phyloP scores from a whole-genome alignment of 1,284 basidiomycete genomes.

The Heliocybe sulcata region DNA sequence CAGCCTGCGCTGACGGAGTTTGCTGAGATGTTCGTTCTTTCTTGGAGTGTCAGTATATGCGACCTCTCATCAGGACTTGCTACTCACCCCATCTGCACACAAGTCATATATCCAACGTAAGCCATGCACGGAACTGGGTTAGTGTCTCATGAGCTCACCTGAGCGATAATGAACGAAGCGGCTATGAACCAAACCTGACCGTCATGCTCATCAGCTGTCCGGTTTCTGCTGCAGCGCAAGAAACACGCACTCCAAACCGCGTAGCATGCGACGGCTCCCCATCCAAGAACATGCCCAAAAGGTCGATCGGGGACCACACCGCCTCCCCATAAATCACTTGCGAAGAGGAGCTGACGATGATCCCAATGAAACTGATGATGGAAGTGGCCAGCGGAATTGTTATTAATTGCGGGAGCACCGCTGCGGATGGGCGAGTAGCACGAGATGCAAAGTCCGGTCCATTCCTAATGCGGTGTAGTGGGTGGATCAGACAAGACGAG shows the following conservation, averaged over 20 bases:
- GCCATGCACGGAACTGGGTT: background rate
- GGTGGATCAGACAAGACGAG: constrained; percentile 9
- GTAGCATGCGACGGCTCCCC: constrained; percentile 56
- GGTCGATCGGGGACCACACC: constrained; percentile 77
- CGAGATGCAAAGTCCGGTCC: constrained; percentile 78
- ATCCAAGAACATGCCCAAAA: constrained; percentile 65
- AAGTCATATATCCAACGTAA: background rate
- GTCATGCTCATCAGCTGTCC: background rate
- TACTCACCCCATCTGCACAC: background rate
- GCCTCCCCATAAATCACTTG: constrained; percentile 69
- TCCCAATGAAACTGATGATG: constrained; percentile 77
- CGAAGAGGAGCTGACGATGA: constrained; percentile 79
- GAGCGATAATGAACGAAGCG: constrained; percentile 68
- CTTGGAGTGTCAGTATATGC: background rate
- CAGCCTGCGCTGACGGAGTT: constrained; percentile 84
- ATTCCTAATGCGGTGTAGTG: constrained; percentile 36
- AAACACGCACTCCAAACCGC: constrained; percentile 51
- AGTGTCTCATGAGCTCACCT: constrained; percentile 28
- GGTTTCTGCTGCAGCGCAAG: background rate
- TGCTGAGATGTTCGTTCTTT: constrained; percentile 74
- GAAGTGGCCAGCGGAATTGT: constrained; percentile 73
- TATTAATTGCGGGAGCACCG: constrained; percentile 65
- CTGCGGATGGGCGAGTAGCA: constrained; percentile 58
- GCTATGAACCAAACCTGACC: constrained; percentile 68
- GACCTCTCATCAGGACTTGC: constrained; percentile 5